Base-by-base conservation (phyloP, 148 eudicot genomes). In the Rhododendron kiyosumense region DNA sequence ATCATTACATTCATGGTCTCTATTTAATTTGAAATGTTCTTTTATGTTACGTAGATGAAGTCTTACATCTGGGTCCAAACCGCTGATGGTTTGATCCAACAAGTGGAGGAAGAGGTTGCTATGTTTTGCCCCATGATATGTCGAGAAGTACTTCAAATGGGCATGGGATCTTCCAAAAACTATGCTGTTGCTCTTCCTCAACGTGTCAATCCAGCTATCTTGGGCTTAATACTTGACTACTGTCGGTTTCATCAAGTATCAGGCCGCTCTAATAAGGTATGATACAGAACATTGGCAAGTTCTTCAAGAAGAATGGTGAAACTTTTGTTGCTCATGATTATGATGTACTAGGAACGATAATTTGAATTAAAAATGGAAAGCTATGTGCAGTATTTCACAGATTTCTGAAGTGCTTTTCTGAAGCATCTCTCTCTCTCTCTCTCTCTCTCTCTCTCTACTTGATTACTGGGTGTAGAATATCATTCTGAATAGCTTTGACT, bases 101-200 rank as follows among this genome's bases (percentile, higher is more conserved):
- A 95, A 93, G 96, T 93, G 24, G 98, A 95, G 92, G 94, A 94
- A 90, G 95, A 93, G 87, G 95, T 95, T 91, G 98, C 98, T 61
- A 89, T 95, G 96, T 93, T 91, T 92, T 94, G 95, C 81, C 96
- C 96, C 65, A 86, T 90, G 88, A 92, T 95, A 89, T 91, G 95
- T 84, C 91, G 92, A 85, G 96, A 95, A 89, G 92, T 95, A 88
- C 93, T 95, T 86, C 95, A 93, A 83, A 91, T 91, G 77, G 91
- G 95, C 84, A 89, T 88, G 89, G 98, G 98, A 86, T 92, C 93
- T 79, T 95, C 93, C 84, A 94, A 94, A 87, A 92, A 89, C 87
- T 92, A 93, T 91, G 94, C 96, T 76, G 90, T 95, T 69, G 73
- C 92, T 81, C 98, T 95, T 85, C 98, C 98, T 20, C 94, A 95